Conservation (phyloP, 2,329 filamentous ascomycete genomes). For the Fragosphaeria purpurea region DNA sequence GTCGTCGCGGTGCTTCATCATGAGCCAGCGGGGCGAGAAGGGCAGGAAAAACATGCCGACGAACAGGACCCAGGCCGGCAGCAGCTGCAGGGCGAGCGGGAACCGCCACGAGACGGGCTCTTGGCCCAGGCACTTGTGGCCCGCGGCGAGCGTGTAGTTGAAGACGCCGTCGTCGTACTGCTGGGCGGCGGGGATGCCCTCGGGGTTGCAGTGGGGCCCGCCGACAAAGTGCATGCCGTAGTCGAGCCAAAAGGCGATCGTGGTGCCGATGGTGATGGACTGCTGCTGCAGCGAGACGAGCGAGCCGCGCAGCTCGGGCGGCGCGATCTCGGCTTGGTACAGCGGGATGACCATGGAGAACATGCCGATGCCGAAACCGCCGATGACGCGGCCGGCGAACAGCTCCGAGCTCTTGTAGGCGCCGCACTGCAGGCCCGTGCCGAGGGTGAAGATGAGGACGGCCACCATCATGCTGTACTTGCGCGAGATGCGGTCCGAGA, state of each 20-base stretch:
- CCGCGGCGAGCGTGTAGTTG: conserved; percentile 21
- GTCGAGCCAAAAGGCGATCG: conserved; percentile 44
- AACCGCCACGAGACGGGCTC: conserved; percentile 25
- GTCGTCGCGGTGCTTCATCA: conserved; percentile 25
- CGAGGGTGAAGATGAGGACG: conserved; percentile 5
- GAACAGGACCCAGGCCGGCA: conserved; percentile 26
- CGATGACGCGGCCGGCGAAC: conserved; percentile 6
- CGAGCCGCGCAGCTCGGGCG: conserved; percentile 4
- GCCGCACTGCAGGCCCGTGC: conserved; percentile 3
- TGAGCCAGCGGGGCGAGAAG: conserved; percentile 37
- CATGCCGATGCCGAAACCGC: conserved; percentile 8
- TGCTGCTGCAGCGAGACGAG: conserved; percentile 6
- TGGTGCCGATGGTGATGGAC: conserved; percentile 37
- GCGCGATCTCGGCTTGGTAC: conserved; percentile 8
- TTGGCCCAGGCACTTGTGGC: conserved; percentile 5
- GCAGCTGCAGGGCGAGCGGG: conserved; percentile 34
- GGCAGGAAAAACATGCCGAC: conserved; percentile 34
- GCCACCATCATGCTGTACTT: conserved; percentile 8
- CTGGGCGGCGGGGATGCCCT: conserved; percentile 35
- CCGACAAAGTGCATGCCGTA: conserved; percentile 31
- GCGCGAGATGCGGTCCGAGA: conserved; percentile 6
- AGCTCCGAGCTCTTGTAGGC: conserved; percentile 2
- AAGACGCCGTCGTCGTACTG: conserved; percentile 29
- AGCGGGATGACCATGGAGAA: conserved; percentile 24
- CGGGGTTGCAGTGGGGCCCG: conserved; percentile 25